These are phyloP conservation scores for Chlamydomonas schloesseri DNA, from an alignment of 139 green algal genomes.

Conservation along the genomic window DNA sequence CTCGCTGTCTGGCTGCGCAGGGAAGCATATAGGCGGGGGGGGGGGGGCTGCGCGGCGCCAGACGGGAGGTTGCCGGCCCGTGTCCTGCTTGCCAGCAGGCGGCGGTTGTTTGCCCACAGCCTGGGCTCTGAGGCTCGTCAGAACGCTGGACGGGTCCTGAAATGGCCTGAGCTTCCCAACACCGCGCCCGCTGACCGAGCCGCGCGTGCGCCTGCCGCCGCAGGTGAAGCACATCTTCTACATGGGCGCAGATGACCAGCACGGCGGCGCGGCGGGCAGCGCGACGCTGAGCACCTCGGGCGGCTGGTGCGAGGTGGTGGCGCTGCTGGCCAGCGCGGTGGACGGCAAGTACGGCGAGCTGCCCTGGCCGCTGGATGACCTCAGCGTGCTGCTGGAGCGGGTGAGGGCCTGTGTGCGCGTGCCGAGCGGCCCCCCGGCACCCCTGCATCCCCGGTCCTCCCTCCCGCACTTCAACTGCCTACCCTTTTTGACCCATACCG, in stretches of 20 bases:
- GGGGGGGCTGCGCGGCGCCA: neutral
- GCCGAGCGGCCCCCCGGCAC: neutral
- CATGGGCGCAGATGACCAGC: neutral
- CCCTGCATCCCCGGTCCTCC: no score
- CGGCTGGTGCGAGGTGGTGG: slow-evolving; percentile 27
- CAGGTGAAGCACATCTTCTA: neutral
- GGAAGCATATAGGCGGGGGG: neutral
- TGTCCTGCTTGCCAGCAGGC: no score
- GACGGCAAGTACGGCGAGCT: neutral
- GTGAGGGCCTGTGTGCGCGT: neutral
- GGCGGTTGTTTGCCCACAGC: no score
- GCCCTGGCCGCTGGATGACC: neutral
- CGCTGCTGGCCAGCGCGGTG: neutral
- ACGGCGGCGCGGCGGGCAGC: neutral
- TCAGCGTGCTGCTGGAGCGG: neutral
- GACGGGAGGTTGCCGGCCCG: no score
- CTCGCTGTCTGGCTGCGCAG: neutral
- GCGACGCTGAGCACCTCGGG: no score
- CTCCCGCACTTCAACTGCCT: no score
- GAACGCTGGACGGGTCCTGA: no score
- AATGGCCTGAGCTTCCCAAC: no score
- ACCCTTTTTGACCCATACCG: no score
- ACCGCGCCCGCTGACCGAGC: no score
- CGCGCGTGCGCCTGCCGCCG: no score
- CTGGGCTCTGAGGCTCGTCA: no score